Evolutionary conservation across 305 asterid genomes (phyloP), one percentile per base, ranked within the genome.

Genomic region (Petunia hybrid): DNA sequence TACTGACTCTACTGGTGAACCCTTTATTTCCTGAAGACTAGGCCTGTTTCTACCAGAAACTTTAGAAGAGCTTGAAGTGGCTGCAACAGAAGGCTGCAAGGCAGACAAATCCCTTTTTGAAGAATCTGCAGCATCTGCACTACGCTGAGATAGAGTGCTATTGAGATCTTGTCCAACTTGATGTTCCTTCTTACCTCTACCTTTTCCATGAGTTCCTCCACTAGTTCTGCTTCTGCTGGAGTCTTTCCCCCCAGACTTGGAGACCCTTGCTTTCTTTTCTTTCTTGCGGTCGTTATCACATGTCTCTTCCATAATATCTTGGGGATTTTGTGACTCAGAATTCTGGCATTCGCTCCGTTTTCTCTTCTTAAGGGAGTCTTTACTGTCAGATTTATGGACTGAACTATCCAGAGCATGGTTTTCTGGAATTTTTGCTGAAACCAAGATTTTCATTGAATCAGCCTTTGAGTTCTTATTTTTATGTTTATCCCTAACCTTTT

Each of bases 41-140:
- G 86, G 82, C 84, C 84, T 90, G 87, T 88, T 91, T 87, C 80
- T 93, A 84, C 97, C 97, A 71, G 98, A 92, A 82, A 93, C 92
- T 86, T 92, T 95, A 77, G 99, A 95, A 83, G 98, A 95, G 90
- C 99, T 95, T 63, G 99, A 97, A 88, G 94, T 95, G 80, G 97
- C 93, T 68, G 97, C 93, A 82, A 88, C 86, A 62, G 95, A 89
- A 81, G 97, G 96, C 42, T 82, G 95, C 46, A 65, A 84, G 61
- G 88, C 75, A 83, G 91, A 91, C 84, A 86, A 62, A 85, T 90
- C 96, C 85, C 87, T 89, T 85, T 89, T 89, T 78, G 88, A 82
- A 84, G 89, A 84, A 88, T 88, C 93, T 64, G 73, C 84, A 41
- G 85, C 89, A 79, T 84, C 86, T 53, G 80, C 77, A 84, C 80